Evolutionary conservation across 495 filamentous ascomycete species (phyloP).

Genomic region (Penicillium turbatum): DNA sequence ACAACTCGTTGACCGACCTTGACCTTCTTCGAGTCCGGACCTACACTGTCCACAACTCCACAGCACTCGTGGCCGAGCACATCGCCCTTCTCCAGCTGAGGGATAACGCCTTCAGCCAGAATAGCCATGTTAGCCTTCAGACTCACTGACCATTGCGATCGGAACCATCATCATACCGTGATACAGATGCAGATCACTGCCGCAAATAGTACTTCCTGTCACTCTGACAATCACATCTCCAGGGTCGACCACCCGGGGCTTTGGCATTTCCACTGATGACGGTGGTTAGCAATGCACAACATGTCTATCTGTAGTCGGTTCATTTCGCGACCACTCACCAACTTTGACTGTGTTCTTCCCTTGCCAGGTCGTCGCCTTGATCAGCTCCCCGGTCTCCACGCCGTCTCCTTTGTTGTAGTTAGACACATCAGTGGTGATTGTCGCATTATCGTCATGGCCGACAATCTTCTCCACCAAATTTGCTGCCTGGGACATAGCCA

Average conservation of each 20-base stretch:
- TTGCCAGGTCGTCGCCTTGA: slow-evolving; percentile 30
- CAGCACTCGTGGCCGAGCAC: slow-evolving; percentile 90
- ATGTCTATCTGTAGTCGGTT: neutral
- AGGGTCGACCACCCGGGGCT: slow-evolving; percentile 66
- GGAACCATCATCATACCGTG: slow-evolving; percentile 46
- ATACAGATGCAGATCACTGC: slow-evolving; percentile 77
- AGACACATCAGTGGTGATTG: slow-evolving; percentile 28
- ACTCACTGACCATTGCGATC: neutral
- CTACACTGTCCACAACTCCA: slow-evolving; percentile 71
- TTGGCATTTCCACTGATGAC: slow-evolving; percentile 53
- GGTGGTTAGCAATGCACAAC: neutral
- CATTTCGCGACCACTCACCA: slow-evolving; percentile 17
- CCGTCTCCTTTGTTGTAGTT: slow-evolving; percentile 29
- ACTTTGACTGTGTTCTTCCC: slow-evolving; percentile 38
- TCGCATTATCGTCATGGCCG: slow-evolving; percentile 50
- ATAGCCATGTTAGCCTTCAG: neutral
- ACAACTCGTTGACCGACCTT: slow-evolving; percentile 75
- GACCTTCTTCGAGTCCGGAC: slow-evolving; percentile 53
- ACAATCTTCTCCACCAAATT: slow-evolving; percentile 59
- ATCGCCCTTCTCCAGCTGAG: slow-evolving; percentile 76
- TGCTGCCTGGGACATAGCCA: slow-evolving; percentile 61
- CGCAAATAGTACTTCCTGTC: slow-evolving; percentile 83
- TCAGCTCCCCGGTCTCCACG: slow-evolving; percentile 15
- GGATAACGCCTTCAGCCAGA: slow-evolving; percentile 44
- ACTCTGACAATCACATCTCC: slow-evolving; percentile 79